These are phyloP conservation scores for Bonia amplexicaulis DNA, from an alignment of 176 grass and related monocot species.

Conservation along the genomic window DNA sequence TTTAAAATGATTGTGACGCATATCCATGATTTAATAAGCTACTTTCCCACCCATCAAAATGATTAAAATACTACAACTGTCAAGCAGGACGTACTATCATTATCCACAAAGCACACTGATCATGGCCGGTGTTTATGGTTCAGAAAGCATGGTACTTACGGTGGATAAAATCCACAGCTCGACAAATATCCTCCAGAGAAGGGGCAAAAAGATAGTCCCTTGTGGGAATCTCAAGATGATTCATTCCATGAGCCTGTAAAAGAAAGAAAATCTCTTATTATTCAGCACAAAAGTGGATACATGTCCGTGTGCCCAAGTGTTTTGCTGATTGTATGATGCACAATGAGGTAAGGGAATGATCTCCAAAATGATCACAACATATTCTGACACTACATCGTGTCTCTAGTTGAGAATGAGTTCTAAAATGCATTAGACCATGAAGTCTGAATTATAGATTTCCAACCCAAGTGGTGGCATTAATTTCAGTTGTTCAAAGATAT, in stretches of 20 bases:
- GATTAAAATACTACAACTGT: not conserved
- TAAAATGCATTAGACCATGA: not conserved
- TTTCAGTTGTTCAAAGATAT: not conserved
- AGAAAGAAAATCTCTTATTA: not conserved
- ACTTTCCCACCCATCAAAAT: not conserved
- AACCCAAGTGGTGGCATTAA: not conserved
- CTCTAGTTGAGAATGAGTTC: not conserved
- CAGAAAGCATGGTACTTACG: slow-evolving; percentile 40
- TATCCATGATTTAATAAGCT: not conserved
- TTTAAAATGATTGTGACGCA: not conserved
- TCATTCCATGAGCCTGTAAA: slow-evolving; percentile 65
- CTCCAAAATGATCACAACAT: not conserved
- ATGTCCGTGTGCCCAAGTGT: not conserved
- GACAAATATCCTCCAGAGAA: slow-evolving; percentile 59
- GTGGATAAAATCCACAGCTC: slow-evolving; percentile 85
- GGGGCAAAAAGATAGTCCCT: slow-evolving; percentile 89
- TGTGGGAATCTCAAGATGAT: slow-evolving; percentile 80
- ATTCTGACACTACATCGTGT: not conserved
- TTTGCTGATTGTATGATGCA: not conserved
- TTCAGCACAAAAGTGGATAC: not conserved
- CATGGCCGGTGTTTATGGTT: not conserved
- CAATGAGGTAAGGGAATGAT: not conserved
- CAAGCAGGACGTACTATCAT: not conserved
- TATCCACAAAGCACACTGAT: not conserved
- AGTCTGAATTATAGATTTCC: not conserved